Percentiles rank a stretch among this genome's conserved stretches.
Evolutionary conservation across 345 rosid genomes (phyloP).

Genomic region (Zanthoxylum bungeanum): DNA sequence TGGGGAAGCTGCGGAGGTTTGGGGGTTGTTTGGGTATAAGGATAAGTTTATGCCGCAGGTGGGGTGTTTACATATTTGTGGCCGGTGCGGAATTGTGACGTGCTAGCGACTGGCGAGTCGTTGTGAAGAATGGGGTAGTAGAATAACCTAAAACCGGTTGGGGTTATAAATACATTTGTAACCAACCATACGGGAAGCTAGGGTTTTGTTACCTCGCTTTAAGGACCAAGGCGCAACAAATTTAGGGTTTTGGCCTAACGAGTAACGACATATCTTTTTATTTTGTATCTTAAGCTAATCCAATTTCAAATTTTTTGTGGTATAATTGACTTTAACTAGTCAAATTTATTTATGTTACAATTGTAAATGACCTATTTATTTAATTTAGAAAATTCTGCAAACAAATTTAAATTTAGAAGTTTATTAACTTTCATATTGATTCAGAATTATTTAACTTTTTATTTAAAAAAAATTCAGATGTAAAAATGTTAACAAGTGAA

Average conservation of each 20-base stretch:
- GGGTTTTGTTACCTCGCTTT: background rate
- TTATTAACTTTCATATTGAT: too few species aligned
- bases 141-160: background rate
- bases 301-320: background rate
- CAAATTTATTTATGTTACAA: too few species aligned
- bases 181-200: slow-evolving; percentile 6
- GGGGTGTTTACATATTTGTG: background rate
- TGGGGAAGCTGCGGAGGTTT: background rate
- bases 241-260: background rate
- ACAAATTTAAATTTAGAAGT: too few species aligned
- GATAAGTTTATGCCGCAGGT: background rate
- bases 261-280: too few species aligned
- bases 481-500: too few species aligned
- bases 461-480: too few species aligned
- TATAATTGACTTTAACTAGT: background rate
- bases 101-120: too few species aligned
- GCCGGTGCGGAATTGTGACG: too few species aligned
- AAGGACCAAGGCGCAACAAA: background rate
- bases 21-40: slow-evolving; percentile 6
- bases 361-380: too few species aligned
- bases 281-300: background rate
- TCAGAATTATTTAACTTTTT: too few species aligned
- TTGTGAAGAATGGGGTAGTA: too few species aligned
- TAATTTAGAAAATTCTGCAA: too few species aligned
- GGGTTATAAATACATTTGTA: background rate